These are phyloP conservation scores for Chlamydomonas applanata DNA, from an alignment of 139 green algal genomes.

Conservation along the genomic window DNA sequence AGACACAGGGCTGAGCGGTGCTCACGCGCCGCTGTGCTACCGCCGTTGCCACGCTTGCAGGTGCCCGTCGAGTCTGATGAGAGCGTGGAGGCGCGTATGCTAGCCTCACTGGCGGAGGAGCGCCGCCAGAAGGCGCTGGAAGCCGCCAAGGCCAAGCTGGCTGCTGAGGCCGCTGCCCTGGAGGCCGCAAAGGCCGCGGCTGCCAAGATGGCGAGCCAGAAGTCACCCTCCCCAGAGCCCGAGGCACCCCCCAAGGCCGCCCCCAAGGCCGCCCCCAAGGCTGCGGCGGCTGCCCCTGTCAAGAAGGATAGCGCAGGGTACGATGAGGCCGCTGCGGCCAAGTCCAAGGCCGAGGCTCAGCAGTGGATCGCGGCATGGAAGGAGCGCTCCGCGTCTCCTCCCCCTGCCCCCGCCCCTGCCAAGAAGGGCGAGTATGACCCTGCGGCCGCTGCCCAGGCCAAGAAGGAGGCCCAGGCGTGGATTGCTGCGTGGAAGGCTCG, in stretches of 20 bases:
- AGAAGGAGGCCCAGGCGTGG: constrained; percentile 26
- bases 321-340: too few relatives aligned
- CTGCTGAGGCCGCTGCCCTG: background rate
- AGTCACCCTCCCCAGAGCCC: background rate
- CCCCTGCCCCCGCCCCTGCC: background rate
- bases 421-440: constrained; percentile 17
- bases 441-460: background rate
- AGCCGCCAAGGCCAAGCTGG: background rate
- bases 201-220: too few relatives aligned
- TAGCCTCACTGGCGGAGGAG: constrained; percentile 11
- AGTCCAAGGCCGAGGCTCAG: constrained; percentile 7
- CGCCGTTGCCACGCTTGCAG: too few relatives aligned
- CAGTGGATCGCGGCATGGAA: constrained; percentile 13
- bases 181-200: background rate
- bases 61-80: background rate
- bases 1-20: too few relatives aligned
- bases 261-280: constrained; percentile 1
- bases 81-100: background rate
- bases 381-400: background rate
- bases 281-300: background rate
- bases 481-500: background rate
- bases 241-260: constrained; percentile 12
- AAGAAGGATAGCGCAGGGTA: too few relatives aligned
- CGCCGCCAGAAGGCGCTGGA: constrained; percentile 2
- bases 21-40: too few relatives aligned